Evolutionary conservation across 2,329 filamentous ascomycete species (phyloP).

Genomic region (Aspergillus sp.): DNA sequence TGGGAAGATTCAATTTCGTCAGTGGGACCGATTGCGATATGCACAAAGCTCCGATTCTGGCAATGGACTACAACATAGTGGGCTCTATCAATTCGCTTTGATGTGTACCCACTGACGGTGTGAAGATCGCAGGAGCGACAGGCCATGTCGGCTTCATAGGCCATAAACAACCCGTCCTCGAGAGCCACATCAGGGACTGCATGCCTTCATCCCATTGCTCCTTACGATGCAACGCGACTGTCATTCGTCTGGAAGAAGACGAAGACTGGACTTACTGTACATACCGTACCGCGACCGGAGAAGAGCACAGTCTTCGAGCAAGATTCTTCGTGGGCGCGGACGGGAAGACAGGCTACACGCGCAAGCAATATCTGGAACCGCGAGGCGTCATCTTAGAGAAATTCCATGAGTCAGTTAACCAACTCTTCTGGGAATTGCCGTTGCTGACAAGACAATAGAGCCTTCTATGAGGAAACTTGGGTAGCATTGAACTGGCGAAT

Average conservation of each 20-base stretch:
- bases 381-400: conserved; percentile 42
- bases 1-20: conserved; percentile 28
- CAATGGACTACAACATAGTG: conserved; percentile 26
- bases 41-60: conserved; percentile 25
- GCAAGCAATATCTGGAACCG: conserved; percentile 51
- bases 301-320: conserved; percentile 19
- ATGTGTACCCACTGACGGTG: not conserved
- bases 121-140: conserved; percentile 29
- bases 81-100: not conserved
- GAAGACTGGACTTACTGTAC: conserved; percentile 17
- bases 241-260: conserved; percentile 19
- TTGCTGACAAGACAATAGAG: conserved; percentile 14
- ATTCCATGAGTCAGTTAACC: conserved; percentile 19
- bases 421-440: not conserved
- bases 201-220: conserved; percentile 17
- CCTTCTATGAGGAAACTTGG: conserved; percentile 41
- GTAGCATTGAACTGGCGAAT: conserved; percentile 52
- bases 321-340: conserved; percentile 48
- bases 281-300: conserved; percentile 24
- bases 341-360: conserved; percentile 50
- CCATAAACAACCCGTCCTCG: conserved; percentile 34
- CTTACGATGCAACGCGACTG: conserved; percentile 20
- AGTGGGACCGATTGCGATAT: conserved; percentile 23
- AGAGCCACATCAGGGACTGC: conserved; percentile 25
- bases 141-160: conserved; percentile 33